These are phyloP conservation scores for Tubosaeta brunneosetosa DNA, from an alignment of 768 basidiomycete genomes.

Conservation along the genomic window DNA sequence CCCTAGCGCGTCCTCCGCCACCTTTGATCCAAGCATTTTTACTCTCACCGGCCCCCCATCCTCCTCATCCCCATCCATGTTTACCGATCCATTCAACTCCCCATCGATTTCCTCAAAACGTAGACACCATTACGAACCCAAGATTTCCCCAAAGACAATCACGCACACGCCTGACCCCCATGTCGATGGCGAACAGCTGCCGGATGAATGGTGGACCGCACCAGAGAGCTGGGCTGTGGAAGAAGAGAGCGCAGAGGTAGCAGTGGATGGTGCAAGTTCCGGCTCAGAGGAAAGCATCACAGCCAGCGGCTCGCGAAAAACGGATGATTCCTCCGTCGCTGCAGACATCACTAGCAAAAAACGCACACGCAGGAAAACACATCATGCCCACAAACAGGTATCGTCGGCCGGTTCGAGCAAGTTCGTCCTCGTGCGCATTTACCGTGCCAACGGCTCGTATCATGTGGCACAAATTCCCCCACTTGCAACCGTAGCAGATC, in stretches of 20 bases:
- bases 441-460: slow-evolving; percentile 67
- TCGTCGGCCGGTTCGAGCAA: slow-evolving; percentile 17
- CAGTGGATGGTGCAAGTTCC: slow-evolving; percentile 36
- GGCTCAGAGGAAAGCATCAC: slow-evolving; percentile 34
- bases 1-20: slow-evolving; percentile 16
- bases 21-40: slow-evolving; percentile 29
- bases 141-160: slow-evolving; percentile 51
- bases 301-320: slow-evolving; percentile 14
- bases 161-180: slow-evolving; percentile 8
- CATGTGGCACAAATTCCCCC: slow-evolving; percentile 64
- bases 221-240: slow-evolving; percentile 78
- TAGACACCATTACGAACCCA: slow-evolving; percentile 30
- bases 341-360: slow-evolving; percentile 15
- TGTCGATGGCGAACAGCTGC: slow-evolving; percentile 9
- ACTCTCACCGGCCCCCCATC: slow-evolving; percentile 36
- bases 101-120: slow-evolving; percentile 17
- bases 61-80: slow-evolving; percentile 28
- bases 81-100: slow-evolving; percentile 36
- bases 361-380: slow-evolving; percentile 24
- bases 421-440: slow-evolving; percentile 65
- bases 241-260: slow-evolving; percentile 38
- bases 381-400: slow-evolving; percentile 14
- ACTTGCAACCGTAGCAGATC: slow-evolving; percentile 60
- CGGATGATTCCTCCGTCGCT: slow-evolving; percentile 10
- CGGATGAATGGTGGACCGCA: slow-evolving; percentile 51